Evolutionary conservation across 257 asterid genomes (phyloP).

Genomic region (Solanum etuberosum): DNA sequence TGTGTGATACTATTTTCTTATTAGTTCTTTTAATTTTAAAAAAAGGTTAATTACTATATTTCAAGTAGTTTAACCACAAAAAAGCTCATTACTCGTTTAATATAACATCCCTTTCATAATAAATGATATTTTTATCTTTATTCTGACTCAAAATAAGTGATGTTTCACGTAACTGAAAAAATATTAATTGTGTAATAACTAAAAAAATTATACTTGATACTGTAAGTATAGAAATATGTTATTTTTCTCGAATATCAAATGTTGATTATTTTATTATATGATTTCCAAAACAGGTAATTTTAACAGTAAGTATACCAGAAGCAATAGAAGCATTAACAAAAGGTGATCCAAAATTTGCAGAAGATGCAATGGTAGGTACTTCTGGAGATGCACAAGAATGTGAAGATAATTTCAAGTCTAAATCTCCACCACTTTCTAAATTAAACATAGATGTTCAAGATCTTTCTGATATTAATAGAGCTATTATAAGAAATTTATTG

Average conservation of each 20-base stretch:
- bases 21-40: too few species aligned
- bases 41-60: background rate
- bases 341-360: slow-evolving; percentile 25
- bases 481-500: slow-evolving; percentile 28
- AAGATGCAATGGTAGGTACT: slow-evolving; percentile 11
- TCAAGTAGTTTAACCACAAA: background rate
- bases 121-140: background rate
- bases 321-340: slow-evolving; percentile 21
- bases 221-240: background rate
- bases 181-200: background rate
- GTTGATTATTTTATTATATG: background rate
- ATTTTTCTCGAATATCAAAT: background rate
- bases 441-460: slow-evolving; percentile 16
- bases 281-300: background rate
- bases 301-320: background rate
- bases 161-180: background rate
- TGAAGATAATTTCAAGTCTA: background rate
- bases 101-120: background rate
- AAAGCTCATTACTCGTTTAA: background rate
- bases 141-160: background rate
- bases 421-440: background rate
- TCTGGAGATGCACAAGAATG: slow-evolving; percentile 10
- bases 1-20: background rate
- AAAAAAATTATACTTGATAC: background rate
- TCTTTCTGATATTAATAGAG: slow-evolving; percentile 27